These are phyloP conservation scores for Syzygium oleosum DNA, from an alignment of 345 rosid species.

Conservation along the genomic window DNA sequence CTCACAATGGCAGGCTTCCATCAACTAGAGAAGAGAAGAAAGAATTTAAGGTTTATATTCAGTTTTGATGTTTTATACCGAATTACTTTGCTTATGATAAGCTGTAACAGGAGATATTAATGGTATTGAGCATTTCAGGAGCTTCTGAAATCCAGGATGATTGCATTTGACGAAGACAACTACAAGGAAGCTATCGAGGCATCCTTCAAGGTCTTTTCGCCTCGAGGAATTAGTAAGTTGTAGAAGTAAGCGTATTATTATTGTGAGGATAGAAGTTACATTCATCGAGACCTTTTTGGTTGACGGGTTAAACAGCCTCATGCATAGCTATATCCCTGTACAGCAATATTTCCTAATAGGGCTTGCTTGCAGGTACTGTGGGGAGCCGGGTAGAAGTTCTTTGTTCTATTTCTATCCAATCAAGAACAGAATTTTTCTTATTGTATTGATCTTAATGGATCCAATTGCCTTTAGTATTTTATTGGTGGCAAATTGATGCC, in stretches of 20 bases:
- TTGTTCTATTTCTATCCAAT: background rate
- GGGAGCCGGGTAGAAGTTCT: background rate
- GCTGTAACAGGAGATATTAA: constrained; percentile 6
- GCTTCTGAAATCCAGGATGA: constrained; percentile 66
- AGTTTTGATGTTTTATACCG: background rate
- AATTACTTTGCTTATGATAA: constrained; percentile 4
- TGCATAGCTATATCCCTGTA: background rate
- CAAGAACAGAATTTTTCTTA: background rate
- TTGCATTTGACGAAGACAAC: constrained; percentile 76
- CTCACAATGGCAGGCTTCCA: constrained; percentile 71
- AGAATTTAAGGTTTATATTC: constrained; percentile 62
- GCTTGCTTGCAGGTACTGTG: background rate
- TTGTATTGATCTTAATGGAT: background rate
- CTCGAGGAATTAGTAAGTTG: constrained; percentile 85
- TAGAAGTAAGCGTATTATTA: background rate
- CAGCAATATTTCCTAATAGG: background rate
- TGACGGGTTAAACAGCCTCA: background rate
- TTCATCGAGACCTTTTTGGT: background rate
- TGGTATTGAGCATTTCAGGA: constrained; percentile 40
- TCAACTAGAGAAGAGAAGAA: constrained; percentile 82
- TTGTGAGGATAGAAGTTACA: background rate
- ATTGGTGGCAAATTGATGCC: background rate
- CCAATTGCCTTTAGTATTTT: background rate
- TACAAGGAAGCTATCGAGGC: constrained; percentile 90
- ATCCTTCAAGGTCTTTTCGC: constrained; percentile 83